phyloP scores from a whole-genome alignment of 768 basidiomycete genomes.

The Tubosaeta sp. region DNA sequence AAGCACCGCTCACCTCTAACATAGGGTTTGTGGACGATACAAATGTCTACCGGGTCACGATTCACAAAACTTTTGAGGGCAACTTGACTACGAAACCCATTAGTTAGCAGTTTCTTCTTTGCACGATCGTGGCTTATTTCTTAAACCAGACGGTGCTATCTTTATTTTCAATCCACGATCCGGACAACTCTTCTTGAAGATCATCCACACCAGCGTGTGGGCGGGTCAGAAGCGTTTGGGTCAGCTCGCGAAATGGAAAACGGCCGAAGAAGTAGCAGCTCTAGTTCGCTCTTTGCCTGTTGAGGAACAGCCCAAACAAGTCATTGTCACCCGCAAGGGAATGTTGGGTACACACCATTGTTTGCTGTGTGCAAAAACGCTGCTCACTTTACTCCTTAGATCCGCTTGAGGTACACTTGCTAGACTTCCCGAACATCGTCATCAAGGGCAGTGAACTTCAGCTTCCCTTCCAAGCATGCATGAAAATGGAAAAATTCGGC shows the following conservation, averaged over 20 bases:
- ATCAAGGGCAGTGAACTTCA: constrained; percentile 99
- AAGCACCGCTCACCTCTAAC: constrained; percentile 7
- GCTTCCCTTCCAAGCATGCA: constrained; percentile 98
- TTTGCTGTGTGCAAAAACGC: background rate
- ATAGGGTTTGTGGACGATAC: constrained; percentile 98
- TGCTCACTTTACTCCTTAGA: constrained; percentile 39
- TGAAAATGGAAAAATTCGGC: constrained; percentile 99
- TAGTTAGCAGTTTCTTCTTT: constrained; percentile 44
- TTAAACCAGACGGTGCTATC: constrained; percentile 74
- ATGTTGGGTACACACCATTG: constrained; percentile 71
- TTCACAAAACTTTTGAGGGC: constrained; percentile 99
- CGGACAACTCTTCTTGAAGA: constrained; percentile 96
- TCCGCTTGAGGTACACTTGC: constrained; percentile 94
- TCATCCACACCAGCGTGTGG: constrained; percentile 99
- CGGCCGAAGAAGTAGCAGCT: constrained; percentile 99
- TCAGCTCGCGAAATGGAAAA: constrained; percentile 99
- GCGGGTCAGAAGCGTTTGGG: constrained; percentile 99
- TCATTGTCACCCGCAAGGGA: constrained; percentile 99
- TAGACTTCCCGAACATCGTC: constrained; percentile 99
- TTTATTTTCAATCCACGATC: constrained; percentile 99
- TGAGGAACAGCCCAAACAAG: constrained; percentile 99
- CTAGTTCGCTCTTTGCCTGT: constrained; percentile 97
- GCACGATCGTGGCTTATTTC: background rate
- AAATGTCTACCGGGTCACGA: constrained; percentile 98
- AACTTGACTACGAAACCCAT: constrained; percentile 99